A percentile compares a stretch with the other conserved stretches of the same genome.
Conservation (phyloP, 352 stramenopile genomes). For the Pythium vanterpoolii region DNA sequence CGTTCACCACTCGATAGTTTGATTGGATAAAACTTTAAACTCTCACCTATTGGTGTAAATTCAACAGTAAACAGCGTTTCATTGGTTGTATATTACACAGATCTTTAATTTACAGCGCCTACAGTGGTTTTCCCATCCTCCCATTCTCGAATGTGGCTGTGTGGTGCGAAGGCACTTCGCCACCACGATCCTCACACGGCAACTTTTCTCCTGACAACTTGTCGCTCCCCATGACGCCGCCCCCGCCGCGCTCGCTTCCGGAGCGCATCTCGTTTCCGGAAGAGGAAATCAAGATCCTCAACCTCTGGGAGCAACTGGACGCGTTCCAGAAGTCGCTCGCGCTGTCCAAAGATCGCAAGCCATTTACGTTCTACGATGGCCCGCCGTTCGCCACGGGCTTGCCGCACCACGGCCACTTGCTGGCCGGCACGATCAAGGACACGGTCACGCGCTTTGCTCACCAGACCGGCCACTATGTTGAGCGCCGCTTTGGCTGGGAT, state of each 20-base stretch:
- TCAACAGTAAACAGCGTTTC: background rate
- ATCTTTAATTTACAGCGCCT: background rate
- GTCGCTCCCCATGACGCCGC: background rate
- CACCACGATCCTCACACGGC: background rate
- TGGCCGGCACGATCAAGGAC: slow-evolving; percentile 99
- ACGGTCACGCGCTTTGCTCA: slow-evolving; percentile 99
- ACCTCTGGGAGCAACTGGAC: slow-evolving; percentile 83
- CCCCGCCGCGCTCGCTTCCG: slow-evolving; percentile 59
- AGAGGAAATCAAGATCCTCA: slow-evolving; percentile 72
- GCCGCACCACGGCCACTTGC: slow-evolving; percentile 98
- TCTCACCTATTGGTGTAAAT: background rate
- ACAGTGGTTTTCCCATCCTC: background rate
- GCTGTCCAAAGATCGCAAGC: slow-evolving; percentile 90
- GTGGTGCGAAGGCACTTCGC: background rate
- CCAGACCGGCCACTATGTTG: slow-evolving; percentile 96
- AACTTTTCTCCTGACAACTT: background rate
- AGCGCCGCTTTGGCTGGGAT: slow-evolving; percentile 98
- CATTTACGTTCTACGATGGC: slow-evolving; percentile 99
- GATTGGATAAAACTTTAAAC: background rate
- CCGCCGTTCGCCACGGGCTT: slow-evolving; percentile 98
- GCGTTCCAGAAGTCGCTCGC: slow-evolving; percentile 91
- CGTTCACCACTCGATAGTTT: background rate
- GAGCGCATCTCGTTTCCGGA: slow-evolving; percentile 87
- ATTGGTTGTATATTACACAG: background rate
- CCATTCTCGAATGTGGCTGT: background rate